A percentile compares a stretch with the other conserved stretches of the same genome.
These are phyloP conservation scores for Mesembryanthemum crystallinum DNA, from an alignment of 148 eudicot genomes.

Conservation along the genomic window DNA sequence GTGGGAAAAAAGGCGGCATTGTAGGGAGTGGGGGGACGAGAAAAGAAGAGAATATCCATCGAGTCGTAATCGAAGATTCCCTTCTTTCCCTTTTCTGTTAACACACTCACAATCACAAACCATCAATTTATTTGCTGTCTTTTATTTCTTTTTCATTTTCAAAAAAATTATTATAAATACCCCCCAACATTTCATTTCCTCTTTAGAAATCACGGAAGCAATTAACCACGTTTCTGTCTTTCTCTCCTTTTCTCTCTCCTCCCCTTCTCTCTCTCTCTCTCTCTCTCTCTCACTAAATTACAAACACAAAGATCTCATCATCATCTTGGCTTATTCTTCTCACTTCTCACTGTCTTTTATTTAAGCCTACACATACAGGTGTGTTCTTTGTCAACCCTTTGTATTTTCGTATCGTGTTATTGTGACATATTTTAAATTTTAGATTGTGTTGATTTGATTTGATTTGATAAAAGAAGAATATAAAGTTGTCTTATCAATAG, in stretches of 20 bases:
- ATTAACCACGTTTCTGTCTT: neutral
- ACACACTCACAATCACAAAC: too few species aligned
- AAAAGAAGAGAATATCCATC: slow-evolving; percentile 24
- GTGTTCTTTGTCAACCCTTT: too few species aligned
- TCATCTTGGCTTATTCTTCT: too few species aligned
- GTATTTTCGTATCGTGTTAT: too few species aligned
- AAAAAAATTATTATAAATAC: neutral
- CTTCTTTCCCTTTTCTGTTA: too few species aligned
- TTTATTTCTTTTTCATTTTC: neutral
- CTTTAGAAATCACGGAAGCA: neutral
- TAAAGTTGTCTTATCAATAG: too few species aligned
- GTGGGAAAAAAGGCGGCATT: neutral
- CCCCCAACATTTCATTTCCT: neutral
- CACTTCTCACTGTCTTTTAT: too few species aligned
- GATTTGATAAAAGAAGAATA: too few species aligned
- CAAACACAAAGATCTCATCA: too few species aligned
- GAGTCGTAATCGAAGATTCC: slow-evolving; percentile 15
- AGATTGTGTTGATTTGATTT: too few species aligned
- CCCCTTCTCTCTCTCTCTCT: neutral
- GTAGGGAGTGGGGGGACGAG: neutral
- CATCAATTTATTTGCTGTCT: neutral
- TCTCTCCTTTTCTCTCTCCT: neutral
- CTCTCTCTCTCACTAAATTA: neutral
- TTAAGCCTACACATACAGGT: too few species aligned
- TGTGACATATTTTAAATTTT: too few species aligned